These are phyloP conservation scores for Ganoderma boninense DNA, from an alignment of 1,284 basidiomycete species.

Conservation along the genomic window DNA sequence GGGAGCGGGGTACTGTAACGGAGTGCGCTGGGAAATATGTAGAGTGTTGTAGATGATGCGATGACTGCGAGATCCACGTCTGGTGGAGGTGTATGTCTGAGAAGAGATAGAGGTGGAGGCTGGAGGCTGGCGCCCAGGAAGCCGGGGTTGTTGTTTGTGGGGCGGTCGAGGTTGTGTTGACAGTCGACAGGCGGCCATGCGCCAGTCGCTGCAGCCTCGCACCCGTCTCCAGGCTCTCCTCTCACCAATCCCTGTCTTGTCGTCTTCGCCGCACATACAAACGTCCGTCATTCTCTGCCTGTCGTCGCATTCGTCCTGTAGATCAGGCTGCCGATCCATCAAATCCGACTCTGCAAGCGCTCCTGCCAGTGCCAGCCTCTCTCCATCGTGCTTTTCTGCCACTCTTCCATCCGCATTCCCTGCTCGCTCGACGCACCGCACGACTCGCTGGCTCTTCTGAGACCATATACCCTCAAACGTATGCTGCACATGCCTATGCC, in stretches of 20 bases:
- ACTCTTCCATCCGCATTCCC: neutral
- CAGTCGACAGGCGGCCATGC: neutral
- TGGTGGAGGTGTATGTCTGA: no score
- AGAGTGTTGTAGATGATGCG: neutral
- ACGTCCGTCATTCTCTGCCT: neutral
- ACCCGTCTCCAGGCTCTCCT: neutral
- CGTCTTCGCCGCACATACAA: neutral
- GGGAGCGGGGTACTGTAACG: slow-evolving; percentile 64
- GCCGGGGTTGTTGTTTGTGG: neutral
- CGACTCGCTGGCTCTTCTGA: neutral
- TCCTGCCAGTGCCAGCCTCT: slow-evolving; percentile 2
- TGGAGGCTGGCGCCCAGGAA: no score
- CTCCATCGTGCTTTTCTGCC: neutral
- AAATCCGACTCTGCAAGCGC: slow-evolving; percentile 1
- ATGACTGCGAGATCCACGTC: neutral
- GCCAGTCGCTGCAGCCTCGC: neutral
- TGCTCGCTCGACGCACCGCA: neutral
- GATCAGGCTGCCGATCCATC: slow-evolving; percentile 11
- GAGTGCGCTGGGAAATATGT: no score
- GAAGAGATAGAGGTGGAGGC: no score
- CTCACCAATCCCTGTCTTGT: neutral
- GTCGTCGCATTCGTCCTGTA: slow-evolving; percentile 5
- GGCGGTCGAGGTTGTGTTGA: neutral
- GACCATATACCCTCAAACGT: neutral
- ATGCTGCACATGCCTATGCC: slow-evolving; percentile 31